A percentile compares a stretch with the other conserved stretches of the same genome.
These are phyloP conservation scores for Rosa rugosa DNA, from an alignment of 306 rosid species.

Conservation along the genomic window DNA sequence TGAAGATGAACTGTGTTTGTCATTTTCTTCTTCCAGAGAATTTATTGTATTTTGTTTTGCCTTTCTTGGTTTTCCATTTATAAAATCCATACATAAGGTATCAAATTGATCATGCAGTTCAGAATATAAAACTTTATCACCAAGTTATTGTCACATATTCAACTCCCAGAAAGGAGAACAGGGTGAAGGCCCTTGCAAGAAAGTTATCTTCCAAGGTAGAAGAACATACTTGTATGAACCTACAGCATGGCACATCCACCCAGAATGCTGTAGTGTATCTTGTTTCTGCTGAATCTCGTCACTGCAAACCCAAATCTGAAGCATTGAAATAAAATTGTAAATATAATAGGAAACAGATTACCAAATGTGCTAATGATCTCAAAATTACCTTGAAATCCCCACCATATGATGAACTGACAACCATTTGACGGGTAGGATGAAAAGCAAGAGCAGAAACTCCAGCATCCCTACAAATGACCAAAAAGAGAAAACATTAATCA, in stretches of 20 bases:
- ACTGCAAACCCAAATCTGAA: conserved; percentile 80
- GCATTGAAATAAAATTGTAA: conserved; percentile 30
- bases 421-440: conserved; percentile 74
- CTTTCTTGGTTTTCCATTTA: neutral
- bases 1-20: neutral
- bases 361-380: neutral
- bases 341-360: neutral
- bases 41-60: neutral
- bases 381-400: conserved; percentile 89
- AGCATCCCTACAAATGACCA: conserved; percentile 62
- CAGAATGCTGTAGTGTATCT: conserved; percentile 47
- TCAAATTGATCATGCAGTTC: neutral
- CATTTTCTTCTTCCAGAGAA: neutral
- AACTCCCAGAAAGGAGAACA: conserved; percentile 1
- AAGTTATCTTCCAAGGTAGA: conserved; percentile 15
- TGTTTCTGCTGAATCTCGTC: conserved; percentile 50
- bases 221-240: conserved; percentile 86
- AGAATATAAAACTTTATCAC: neutral
- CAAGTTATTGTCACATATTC: neutral
- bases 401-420: conserved; percentile 80
- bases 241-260: conserved; percentile 94
- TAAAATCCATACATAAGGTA: neutral
- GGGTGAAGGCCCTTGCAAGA: neutral
- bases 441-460: conserved; percentile 71
- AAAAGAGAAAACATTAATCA: neutral